Evolutionary conservation across 148 eudicot species (phyloP).

Genomic region (Spergularia marina): DNA sequence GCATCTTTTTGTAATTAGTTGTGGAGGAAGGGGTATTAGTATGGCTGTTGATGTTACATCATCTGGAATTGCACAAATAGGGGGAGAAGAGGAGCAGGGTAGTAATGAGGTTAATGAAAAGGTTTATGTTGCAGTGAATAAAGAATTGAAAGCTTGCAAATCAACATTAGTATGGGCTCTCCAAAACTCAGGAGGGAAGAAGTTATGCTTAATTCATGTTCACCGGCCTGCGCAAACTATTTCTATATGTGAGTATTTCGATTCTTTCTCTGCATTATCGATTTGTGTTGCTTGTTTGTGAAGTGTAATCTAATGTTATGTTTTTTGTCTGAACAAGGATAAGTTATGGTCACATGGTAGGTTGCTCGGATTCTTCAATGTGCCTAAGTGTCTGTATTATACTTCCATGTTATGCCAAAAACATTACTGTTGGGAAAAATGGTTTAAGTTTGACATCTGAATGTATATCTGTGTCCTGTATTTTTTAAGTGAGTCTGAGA

Average conservation of each 20-base stretch:
- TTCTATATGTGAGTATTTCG: slow-evolving; percentile 27
- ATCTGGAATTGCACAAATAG: not conserved
- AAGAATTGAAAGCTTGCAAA: slow-evolving; percentile 33
- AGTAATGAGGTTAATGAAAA: slow-evolving; percentile 19
- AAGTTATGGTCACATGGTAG: not conserved
- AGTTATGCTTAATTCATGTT: slow-evolving; percentile 38
- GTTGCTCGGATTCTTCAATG: no score
- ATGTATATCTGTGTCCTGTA: no score
- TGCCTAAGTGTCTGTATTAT: no score
- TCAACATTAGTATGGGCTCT: slow-evolving; percentile 35
- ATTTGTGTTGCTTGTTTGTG: not conserved
- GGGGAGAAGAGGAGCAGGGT: not conserved
- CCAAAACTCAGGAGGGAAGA: slow-evolving; percentile 28
- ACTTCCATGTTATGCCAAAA: no score
- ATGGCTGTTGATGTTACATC: not conserved
- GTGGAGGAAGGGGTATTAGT: not conserved
- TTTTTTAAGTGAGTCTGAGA: no score
- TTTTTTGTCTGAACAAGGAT: not conserved
- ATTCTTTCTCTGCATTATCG: not conserved
- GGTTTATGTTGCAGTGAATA: slow-evolving; percentile 44
- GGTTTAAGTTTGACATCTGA: no score
- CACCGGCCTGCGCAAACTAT: slow-evolving; percentile 36
- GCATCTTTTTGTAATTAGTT: slow-evolving; percentile 5
- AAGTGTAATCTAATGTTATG: not conserved
- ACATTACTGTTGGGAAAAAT: no score